Percentiles rank a stretch among this genome's conserved stretches.
Conservation (phyloP, 768 basidiomycete genomes). For the Dioszegia crocea region DNA sequence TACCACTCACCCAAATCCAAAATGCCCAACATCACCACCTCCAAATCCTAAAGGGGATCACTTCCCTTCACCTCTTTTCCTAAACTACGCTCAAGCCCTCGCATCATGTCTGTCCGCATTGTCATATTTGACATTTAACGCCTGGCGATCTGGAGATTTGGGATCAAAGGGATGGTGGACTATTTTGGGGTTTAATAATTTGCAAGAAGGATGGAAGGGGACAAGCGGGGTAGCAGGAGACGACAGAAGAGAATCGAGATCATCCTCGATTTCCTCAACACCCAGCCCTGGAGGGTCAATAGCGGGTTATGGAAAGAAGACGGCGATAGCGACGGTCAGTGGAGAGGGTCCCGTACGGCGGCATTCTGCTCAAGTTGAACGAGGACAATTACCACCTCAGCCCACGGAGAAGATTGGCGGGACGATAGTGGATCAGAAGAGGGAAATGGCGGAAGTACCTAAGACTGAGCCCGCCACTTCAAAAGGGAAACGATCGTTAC, state of each 20-base stretch:
- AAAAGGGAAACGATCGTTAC: constrained; percentile 24
- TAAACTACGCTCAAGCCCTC: constrained; percentile 44
- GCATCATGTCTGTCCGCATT: constrained; percentile 41
- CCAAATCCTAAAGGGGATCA: constrained; percentile 26
- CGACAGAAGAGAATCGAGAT: not conserved
- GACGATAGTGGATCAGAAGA: not conserved
- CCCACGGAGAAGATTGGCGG: not conserved
- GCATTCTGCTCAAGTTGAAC: not conserved
- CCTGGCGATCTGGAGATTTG: constrained; percentile 24
- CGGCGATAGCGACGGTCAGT: not conserved
- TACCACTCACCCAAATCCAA: not conserved
- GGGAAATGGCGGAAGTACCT: no score
- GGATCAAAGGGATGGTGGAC: constrained; percentile 6
- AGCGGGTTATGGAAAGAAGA: not conserved
- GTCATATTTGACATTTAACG: constrained; percentile 30
- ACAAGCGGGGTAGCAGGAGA: not conserved
- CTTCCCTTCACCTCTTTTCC: constrained; percentile 47
- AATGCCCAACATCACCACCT: not conserved
- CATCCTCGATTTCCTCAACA: not conserved
- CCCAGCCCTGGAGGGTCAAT: not conserved
- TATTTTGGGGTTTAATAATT: constrained; percentile 20
- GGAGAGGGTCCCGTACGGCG: not conserved
- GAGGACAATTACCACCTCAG: not conserved
- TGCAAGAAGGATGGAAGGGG: not conserved
- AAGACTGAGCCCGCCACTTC: no score